Base-by-base conservation (phyloP, 345 rosid species). In the Mercurialis annua region DNA sequence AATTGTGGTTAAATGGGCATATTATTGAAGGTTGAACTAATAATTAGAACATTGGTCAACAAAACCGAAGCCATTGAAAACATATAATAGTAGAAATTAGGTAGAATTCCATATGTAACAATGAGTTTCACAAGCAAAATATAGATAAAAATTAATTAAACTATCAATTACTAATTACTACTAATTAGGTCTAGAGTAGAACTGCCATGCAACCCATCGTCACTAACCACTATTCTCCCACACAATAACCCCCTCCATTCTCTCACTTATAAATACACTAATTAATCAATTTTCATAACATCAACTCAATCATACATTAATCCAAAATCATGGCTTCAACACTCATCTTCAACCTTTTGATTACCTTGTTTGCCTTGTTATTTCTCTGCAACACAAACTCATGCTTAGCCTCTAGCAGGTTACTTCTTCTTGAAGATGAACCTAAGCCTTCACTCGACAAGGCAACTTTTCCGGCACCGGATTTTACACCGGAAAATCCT, bases 151-250 rank as follows among this genome's bases (percentile, higher is more conserved):
- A 42, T 4, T 23, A 40, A n/a, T n/a, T n/a, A n/a, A n/a, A n/a
- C n/a, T n/a, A n/a, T n/a, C n/a, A n/a, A n/a, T n/a, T n/a, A n/a
- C n/a, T n/a, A n/a, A n/a, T n/a, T n/a, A n/a, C n/a, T n/a, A n/a
- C n/a, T n/a, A n/a, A 51, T 64, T 46, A 64, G 58, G 64, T 71
- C 17, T 5, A 5, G 14, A 44, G 64, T 71, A 56, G 69, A 46
- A 34, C 36, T 48, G 29, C 50, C 64, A 64, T 49, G n/a, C 63
- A 71, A 53, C 12, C 34, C 34, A 43, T 64, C 24, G 24, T 31
- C 33, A 1, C 31, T 16, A 46, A 38, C 51, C 49, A 40, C 38
- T 20, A 38, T 26, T 6, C 47, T 27, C 56, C 58, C 9, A 33
- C 56, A 33, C 38, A 57, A 7, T 31, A 4, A 43, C 46, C 18